Evolutionary conservation across 2,329 filamentous ascomycete genomes (phyloP).

Genomic region (Bimuria novae-zelandiae): DNA sequence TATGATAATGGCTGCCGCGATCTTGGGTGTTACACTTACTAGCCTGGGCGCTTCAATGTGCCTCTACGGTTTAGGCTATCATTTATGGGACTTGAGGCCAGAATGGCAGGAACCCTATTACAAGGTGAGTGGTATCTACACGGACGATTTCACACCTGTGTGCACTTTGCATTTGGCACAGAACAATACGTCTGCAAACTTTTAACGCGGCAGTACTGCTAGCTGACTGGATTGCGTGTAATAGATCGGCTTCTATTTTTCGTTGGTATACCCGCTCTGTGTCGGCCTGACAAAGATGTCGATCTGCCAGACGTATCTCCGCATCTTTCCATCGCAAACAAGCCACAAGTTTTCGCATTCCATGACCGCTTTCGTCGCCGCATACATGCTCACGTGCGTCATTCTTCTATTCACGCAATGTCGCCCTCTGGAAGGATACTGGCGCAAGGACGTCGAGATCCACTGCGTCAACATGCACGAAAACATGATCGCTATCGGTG

Average conservation of each 20-base stretch:
- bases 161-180: neutral
- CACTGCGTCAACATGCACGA: slow-evolving; percentile 5
- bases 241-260: slow-evolving; percentile 3
- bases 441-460: slow-evolving; percentile 1
- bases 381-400: slow-evolving; percentile 3
- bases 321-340: slow-evolving; percentile 3
- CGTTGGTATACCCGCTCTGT: neutral
- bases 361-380: slow-evolving; percentile 4
- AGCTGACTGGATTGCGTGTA: neutral
- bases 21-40: neutral
- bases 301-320: slow-evolving; percentile 6
- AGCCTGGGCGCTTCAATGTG: neutral
- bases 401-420: slow-evolving; percentile 3
- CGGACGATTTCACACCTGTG: neutral
- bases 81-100: slow-evolving; percentile 1
- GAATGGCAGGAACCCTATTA: slow-evolving; percentile 9
- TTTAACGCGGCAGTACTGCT: neutral
- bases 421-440: slow-evolving; percentile 1
- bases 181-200: too few relatives aligned
- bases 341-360: neutral
- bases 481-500: slow-evolving; percentile 8
- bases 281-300: slow-evolving; percentile 7
- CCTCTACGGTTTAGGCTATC: slow-evolving; percentile 6
- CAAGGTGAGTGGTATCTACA: neutral
- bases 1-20: neutral